Percentiles rank a stretch among this genome's conserved stretches.
phyloP scores from a whole-genome alignment of 306 rosid genomes.

The Purshia tridentata region DNA sequence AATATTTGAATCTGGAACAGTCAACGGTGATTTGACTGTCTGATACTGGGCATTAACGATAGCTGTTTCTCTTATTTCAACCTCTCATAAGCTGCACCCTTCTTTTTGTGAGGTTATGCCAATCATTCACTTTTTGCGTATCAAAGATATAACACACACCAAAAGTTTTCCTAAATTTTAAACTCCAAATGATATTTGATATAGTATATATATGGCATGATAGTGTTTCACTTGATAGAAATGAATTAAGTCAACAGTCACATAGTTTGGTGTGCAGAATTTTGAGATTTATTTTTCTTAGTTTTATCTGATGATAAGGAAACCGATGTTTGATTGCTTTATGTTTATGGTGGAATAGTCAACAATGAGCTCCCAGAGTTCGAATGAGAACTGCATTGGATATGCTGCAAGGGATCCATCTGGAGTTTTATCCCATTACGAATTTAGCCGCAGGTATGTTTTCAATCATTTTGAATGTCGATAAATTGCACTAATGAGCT shows the following conservation, averaged over 20 bases:
- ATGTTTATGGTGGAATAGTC: neutral
- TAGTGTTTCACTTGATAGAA: neutral
- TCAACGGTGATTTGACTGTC: neutral
- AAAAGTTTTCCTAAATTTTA: neutral
- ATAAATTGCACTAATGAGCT: neutral
- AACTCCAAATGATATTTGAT: neutral
- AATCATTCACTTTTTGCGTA: neutral
- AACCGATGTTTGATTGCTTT: neutral
- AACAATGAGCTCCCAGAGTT: constrained; percentile 44
- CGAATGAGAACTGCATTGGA: constrained; percentile 54
- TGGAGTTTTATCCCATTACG: constrained; percentile 65
- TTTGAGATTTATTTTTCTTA: neutral
- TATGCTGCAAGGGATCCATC: constrained; percentile 84
- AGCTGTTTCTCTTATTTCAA: neutral
- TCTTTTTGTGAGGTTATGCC: neutral
- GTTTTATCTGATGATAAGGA: neutral
- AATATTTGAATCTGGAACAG: neutral
- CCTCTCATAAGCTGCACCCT: neutral
- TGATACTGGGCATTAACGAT: neutral
- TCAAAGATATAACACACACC: neutral
- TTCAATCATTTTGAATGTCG: constrained; percentile 4
- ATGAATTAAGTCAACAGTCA: neutral
- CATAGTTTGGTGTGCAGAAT: neutral
- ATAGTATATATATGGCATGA: neutral
- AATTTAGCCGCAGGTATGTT: constrained; percentile 66